Evolutionary conservation across 148 eudicot species (phyloP).

Genomic region (Rhododendron ferrugineum): DNA sequence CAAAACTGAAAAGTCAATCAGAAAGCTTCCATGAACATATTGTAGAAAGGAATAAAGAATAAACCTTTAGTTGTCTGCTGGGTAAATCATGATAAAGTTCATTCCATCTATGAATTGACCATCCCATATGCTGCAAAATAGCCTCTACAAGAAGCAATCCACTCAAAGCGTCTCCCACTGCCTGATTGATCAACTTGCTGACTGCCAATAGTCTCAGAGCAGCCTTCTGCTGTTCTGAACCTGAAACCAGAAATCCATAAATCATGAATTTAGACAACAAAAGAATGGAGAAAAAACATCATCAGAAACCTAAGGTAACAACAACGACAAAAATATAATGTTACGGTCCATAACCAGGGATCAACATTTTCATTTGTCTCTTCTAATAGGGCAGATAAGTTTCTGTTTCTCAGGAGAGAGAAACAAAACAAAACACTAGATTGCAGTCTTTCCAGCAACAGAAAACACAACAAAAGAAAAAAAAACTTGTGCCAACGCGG

Average conservation of each 20-base stretch:
- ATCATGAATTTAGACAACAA: not conserved
- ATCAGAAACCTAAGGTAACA: not conserved
- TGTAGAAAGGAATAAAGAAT: not conserved
- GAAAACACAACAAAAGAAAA: not conserved
- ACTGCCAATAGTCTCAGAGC: conserved; percentile 76
- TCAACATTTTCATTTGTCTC: not conserved
- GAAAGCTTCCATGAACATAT: not conserved
- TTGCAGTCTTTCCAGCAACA: not conserved
- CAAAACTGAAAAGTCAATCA: not conserved
- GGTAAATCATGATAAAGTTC: conserved; percentile 82
- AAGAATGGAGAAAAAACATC: not conserved
- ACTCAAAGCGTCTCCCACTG: conserved; percentile 95
- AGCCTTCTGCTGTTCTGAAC: conserved; percentile 70
- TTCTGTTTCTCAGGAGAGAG: not conserved
- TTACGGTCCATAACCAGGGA: not conserved
- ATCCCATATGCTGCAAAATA: conserved; percentile 65
- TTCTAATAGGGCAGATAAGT: not conserved
- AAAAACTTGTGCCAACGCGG: not conserved
- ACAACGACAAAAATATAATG: not conserved
- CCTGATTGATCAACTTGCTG: conserved; percentile 86
- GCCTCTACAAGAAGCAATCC: conserved; percentile 88
- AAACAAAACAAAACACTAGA: not conserved
- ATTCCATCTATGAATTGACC: conserved; percentile 85
- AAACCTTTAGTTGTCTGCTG: conserved; percentile 91
- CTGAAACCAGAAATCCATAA: conserved; percentile 36